phyloP scores from a whole-genome alignment of 2,329 filamentous ascomycete species.

The Calonectria hawksworthii region DNA sequence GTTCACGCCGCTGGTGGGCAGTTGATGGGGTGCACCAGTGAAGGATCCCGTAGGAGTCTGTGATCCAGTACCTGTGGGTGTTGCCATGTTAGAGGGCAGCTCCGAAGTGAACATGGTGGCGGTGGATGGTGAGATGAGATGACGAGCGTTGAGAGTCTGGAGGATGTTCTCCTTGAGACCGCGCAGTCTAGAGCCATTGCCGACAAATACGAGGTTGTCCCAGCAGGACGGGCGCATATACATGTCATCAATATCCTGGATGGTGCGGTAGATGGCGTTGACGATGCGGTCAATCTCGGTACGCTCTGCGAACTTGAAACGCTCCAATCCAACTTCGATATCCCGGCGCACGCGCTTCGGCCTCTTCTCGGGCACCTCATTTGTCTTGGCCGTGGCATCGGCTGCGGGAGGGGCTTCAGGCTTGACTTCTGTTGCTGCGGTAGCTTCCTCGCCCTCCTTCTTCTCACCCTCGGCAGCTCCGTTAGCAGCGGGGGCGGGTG shows the following conservation, averaged over 20 bases:
- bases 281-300: slow-evolving; percentile 87
- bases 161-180: slow-evolving; percentile 93
- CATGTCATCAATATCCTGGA: slow-evolving; percentile 86
- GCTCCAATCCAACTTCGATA: slow-evolving; percentile 83
- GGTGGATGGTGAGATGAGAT: slow-evolving; percentile 91
- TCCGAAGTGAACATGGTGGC: slow-evolving; percentile 98
- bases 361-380: slow-evolving; percentile 57
- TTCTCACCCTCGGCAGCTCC: slow-evolving; percentile 35
- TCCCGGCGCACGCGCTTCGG: slow-evolving; percentile 74
- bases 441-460: slow-evolving; percentile 27
- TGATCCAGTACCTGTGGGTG: slow-evolving; percentile 88
- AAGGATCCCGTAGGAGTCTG: slow-evolving; percentile 84
- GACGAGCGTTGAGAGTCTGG: slow-evolving; percentile 82
- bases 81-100: slow-evolving; percentile 92
- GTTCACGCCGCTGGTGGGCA: slow-evolving; percentile 77
- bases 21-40: slow-evolving; percentile 68
- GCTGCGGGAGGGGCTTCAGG: slow-evolving; percentile 30
- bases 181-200: slow-evolving; percentile 80
- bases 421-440: slow-evolving; percentile 43
- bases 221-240: slow-evolving; percentile 89
- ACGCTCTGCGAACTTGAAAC: slow-evolving; percentile 78
- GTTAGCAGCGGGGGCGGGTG: slow-evolving; percentile 31
- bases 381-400: slow-evolving; percentile 19
- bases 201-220: slow-evolving; percentile 93
- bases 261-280: slow-evolving; percentile 84